phyloP scores from a whole-genome alignment of 306 rosid genomes.

The Cicer cuneatum region DNA sequence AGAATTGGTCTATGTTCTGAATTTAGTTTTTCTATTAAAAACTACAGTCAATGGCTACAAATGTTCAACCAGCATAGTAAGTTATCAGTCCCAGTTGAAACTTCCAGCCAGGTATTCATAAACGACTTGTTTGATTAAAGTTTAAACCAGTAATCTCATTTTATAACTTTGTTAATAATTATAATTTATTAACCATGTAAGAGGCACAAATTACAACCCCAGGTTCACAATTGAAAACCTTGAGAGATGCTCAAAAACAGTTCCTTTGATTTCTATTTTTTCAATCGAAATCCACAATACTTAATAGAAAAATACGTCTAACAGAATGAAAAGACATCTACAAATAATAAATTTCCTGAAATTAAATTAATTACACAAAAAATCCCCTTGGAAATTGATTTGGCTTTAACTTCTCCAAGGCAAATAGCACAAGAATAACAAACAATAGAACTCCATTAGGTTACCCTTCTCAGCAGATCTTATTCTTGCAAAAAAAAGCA shows the following conservation, averaged over 20 bases:
- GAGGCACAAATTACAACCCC: no score
- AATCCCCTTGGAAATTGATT: no score
- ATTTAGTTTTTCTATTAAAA: not conserved
- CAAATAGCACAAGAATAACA: constrained; percentile 45
- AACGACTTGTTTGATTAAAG: constrained; percentile 25
- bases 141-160: not conserved
- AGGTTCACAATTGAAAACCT: constrained; percentile 3
- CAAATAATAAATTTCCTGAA: constrained; percentile 9
- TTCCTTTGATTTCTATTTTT: not conserved
- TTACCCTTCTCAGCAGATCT: constrained; percentile 36
- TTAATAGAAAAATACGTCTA: not conserved
- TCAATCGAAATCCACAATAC: no score
- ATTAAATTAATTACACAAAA: not conserved
- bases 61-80: not conserved
- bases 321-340: not conserved
- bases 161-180: not conserved
- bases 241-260: constrained; percentile 14
- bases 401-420: no score
- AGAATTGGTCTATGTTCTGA: constrained; percentile 9
- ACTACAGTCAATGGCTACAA: constrained; percentile 3
- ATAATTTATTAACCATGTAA: no score
- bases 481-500: constrained; percentile 56
- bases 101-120: constrained; percentile 37
- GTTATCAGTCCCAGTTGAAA: not conserved
- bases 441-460: constrained; percentile 43